phyloP scores from a whole-genome alignment of 2,329 filamentous ascomycete genomes.

The Botrytis fabae region DNA sequence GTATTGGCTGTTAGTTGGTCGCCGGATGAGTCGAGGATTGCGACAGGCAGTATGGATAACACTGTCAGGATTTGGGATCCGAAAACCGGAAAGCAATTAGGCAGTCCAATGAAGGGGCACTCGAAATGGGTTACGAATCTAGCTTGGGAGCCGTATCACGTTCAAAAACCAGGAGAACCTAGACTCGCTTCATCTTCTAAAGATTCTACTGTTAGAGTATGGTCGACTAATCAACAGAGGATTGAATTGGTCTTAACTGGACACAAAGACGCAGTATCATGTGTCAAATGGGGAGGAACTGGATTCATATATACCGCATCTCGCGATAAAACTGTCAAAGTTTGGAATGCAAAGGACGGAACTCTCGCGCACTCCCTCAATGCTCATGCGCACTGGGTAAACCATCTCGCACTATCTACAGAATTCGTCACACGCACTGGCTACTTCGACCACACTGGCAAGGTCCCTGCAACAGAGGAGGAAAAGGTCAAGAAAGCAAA shows the following conservation, averaged over 20 bases:
- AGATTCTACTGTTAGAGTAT: slow-evolving; percentile 84
- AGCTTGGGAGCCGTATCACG: slow-evolving; percentile 91
- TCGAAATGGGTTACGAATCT: slow-evolving; percentile 85
- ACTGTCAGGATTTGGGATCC: slow-evolving; percentile 89
- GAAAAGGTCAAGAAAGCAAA: slow-evolving; percentile 74
- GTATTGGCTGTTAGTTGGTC: slow-evolving; percentile 86
- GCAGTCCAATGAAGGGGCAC: slow-evolving; percentile 75
- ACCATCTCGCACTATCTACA: slow-evolving; percentile 89
- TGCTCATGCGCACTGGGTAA: slow-evolving; percentile 91
- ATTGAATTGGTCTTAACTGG: slow-evolving; percentile 83
- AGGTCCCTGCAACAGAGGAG: slow-evolving; percentile 66
- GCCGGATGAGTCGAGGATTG: slow-evolving; percentile 76
- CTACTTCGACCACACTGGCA: slow-evolving; percentile 80
- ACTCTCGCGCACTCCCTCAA: slow-evolving; percentile 77
- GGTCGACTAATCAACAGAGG: slow-evolving; percentile 75
- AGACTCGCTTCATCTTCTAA: slow-evolving; percentile 86
- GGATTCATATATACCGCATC: slow-evolving; percentile 81
- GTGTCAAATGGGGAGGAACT: slow-evolving; percentile 92
- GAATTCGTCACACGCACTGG: slow-evolving; percentile 85
- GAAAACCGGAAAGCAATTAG: slow-evolving; percentile 71
- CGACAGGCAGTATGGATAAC: slow-evolving; percentile 92
- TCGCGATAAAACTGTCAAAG: slow-evolving; percentile 88
- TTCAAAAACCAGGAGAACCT: slow-evolving; percentile 71
- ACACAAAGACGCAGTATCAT: slow-evolving; percentile 86
- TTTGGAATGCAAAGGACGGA: slow-evolving; percentile 82